These are phyloP conservation scores for Pythium scleroteichum DNA, from an alignment of 352 stramenopile species.

Conservation along the genomic window DNA sequence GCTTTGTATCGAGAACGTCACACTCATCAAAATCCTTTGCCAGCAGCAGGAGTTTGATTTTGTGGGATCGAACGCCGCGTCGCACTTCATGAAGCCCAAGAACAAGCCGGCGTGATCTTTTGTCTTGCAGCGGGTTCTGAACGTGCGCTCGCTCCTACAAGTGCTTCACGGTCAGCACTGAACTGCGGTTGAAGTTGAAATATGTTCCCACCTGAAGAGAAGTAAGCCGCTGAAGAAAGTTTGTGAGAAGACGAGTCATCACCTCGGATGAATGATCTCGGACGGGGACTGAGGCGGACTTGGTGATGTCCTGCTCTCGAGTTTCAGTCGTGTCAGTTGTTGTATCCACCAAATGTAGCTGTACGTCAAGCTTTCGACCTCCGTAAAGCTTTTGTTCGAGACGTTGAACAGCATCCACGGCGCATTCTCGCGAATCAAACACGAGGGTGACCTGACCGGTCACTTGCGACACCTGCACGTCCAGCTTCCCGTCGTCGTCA, in stretches of 20 bases:
- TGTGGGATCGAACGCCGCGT: conserved; percentile 79
- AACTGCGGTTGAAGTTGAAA: too few species aligned
- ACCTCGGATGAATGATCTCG: conserved; percentile 17
- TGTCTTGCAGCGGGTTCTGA: conserved; percentile 65
- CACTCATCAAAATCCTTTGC: conserved; percentile 89
- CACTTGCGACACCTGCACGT: conserved; percentile 23
- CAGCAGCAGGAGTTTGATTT: conserved; percentile 86
- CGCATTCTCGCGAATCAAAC: not conserved
- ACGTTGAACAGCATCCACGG: not conserved
- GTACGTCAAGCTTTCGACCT: not conserved
- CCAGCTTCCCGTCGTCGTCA: conserved; percentile 25
- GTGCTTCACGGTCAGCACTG: not conserved
- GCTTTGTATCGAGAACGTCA: conserved; percentile 75
- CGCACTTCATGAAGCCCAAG: conserved; percentile 92
- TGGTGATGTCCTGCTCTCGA: too few species aligned
- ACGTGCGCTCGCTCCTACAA: conserved; percentile 65
- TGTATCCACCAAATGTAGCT: too few species aligned
- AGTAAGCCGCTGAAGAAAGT: conserved; percentile 41
- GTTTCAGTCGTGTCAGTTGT: too few species aligned
- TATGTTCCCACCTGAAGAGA: conserved; percentile 29
- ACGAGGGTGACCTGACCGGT: conserved; percentile 10
- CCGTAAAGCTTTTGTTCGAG: conserved; percentile 9
- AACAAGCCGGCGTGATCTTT: conserved; percentile 78
- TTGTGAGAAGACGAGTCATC: conserved; percentile 14
- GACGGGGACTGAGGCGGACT: too few species aligned